Base-by-base conservation (phyloP, 352 stramenopile species). In the Phytophthora niederhauseri region DNA sequence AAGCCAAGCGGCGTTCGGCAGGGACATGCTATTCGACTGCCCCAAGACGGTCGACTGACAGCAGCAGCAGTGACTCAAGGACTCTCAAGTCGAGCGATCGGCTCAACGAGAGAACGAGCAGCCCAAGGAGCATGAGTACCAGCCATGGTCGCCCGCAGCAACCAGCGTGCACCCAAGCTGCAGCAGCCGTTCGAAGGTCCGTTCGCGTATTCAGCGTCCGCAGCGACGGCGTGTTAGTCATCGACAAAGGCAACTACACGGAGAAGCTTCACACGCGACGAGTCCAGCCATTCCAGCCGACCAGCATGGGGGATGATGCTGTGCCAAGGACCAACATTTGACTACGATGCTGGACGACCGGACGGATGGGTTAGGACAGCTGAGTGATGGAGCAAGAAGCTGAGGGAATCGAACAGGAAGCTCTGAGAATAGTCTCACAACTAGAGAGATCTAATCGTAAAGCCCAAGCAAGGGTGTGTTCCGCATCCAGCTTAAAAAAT, bases 21-120 rank as follows among this genome's bases (percentile, higher is more conserved):
- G 61, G 19, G 53, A 68, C 20, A 68, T 57, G 53, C 14, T 63
- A 1, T 63, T 63, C 17, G 38, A 55, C n/a, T 64, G 30, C n/a
- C 28, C 45, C 2, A 36, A 5, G 0, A n/a, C 12, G 15, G 57
- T 64, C 4, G 19, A 64, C n/a, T 64, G 57, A 26, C 6, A 55
- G 11, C 20, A 64, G 34, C 45, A 64, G 12, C 45, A 56, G 15
- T 17, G 22, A 48, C 28, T n/a, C 12, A 46, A 19, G 38, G 7
- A 64, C 48, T 28, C 11, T 6, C 57, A 48, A 48, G 9, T 56
- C 3, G 17, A 28, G 3, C 3, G 19, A 9, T 19, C 9, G n/a
- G 22, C n/a, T 8, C 15, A 15, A 0, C 6, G 15, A 14, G 57
- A 56, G 34, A 64, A 64, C 11, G 4, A 26, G 6, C 0, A 22